These are phyloP conservation scores for Pseudoturritis turrita DNA, from an alignment of 345 rosid species.

Conservation along the genomic window DNA sequence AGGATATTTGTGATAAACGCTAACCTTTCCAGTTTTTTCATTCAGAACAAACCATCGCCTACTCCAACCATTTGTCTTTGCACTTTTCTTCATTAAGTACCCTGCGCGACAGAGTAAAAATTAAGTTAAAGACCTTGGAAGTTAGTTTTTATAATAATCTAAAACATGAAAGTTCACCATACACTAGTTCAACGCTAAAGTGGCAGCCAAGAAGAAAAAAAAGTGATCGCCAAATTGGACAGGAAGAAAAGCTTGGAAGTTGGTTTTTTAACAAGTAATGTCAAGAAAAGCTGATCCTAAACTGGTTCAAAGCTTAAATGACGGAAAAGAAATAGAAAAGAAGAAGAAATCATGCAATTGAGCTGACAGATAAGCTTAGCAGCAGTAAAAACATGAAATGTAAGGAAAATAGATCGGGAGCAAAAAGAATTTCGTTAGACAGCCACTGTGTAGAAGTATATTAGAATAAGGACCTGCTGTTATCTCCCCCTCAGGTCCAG, in stretches of 20 bases:
- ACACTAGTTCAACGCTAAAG: background rate
- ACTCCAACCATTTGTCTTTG: slow-evolving; percentile 86
- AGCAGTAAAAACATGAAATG: background rate
- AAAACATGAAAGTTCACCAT: background rate
- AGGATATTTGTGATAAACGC: background rate
- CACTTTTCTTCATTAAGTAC: slow-evolving; percentile 80
- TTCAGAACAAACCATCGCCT: slow-evolving; percentile 93
- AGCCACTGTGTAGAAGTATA: background rate
- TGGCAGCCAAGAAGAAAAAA: background rate
- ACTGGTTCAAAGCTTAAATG: background rate
- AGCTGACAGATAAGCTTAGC: background rate
- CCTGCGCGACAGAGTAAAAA: slow-evolving; percentile 45
- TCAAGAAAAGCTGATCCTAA: slow-evolving; percentile 1
- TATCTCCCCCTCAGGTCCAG: slow-evolving; percentile 77
- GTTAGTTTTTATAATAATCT: background rate
- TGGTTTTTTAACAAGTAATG: background rate
- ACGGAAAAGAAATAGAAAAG: background rate
- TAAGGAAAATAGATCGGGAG: background rate
- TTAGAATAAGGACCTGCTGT: slow-evolving; percentile 64
- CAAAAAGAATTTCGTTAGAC: background rate
- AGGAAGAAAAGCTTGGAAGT: background rate
- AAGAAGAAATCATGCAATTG: background rate
- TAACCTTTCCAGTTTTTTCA: slow-evolving; percentile 91
- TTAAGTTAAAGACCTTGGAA: background rate
- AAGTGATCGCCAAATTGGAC: background rate